These are phyloP conservation scores for Lactifluus echinatus DNA, from an alignment of 768 basidiomycete species.

Conservation along the genomic window DNA sequence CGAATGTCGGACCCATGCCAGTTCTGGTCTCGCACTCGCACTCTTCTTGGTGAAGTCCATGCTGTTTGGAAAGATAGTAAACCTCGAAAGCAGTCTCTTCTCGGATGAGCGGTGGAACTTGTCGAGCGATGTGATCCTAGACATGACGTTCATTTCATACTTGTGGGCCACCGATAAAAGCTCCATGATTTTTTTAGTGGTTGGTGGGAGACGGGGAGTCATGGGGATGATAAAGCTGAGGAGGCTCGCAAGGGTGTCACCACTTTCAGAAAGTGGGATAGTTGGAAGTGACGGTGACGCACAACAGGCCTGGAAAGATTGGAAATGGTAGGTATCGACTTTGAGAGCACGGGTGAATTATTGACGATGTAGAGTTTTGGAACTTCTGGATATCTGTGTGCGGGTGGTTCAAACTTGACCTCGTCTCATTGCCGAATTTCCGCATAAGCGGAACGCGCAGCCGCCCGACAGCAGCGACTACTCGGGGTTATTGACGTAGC, in stretches of 20 bases:
- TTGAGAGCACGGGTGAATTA: slow-evolving; percentile 23
- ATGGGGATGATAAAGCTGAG: slow-evolving; percentile 7
- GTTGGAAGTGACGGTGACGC: not conserved
- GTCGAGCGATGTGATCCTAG: not conserved
- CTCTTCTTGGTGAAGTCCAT: slow-evolving; percentile 7
- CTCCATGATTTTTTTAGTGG: not conserved
- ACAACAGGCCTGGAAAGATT: not conserved
- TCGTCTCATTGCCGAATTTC: not conserved
- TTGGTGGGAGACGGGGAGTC: not conserved
- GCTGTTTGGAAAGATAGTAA: not conserved
- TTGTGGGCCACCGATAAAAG: slow-evolving; percentile 8
- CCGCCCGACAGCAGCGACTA: too few species aligned
- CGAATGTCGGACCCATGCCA: too few species aligned
- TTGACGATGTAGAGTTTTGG: slow-evolving; percentile 4
- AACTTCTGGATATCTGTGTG: slow-evolving; percentile 1
- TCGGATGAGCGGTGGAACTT: slow-evolving; percentile 4
- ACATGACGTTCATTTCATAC: slow-evolving; percentile 1
- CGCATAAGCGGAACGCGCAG: not conserved
- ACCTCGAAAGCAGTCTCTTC: not conserved
- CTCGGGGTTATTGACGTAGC: not conserved
- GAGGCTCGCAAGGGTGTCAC: slow-evolving; percentile 7
- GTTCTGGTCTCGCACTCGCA: too few species aligned
- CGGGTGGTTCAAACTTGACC: not conserved
- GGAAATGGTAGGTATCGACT: not conserved
- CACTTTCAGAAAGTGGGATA: not conserved